Evolutionary conservation across 2,329 filamentous ascomycete genomes (phyloP).

Genomic region (Samsoniella hepiali): DNA sequence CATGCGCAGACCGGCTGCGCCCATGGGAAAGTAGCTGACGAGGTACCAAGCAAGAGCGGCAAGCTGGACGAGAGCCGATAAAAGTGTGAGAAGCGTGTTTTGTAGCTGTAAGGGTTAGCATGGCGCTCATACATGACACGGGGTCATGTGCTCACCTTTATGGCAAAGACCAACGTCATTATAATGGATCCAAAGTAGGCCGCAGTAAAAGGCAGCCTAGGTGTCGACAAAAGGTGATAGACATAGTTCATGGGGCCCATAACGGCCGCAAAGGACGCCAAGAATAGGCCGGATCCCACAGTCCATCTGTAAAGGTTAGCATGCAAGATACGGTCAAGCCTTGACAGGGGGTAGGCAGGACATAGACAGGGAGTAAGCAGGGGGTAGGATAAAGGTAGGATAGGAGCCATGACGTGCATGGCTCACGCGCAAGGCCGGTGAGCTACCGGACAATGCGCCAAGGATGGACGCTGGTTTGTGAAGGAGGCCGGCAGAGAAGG

Average conservation of each 20-base stretch:
- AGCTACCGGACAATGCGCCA: not conserved
- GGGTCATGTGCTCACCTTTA: constrained; percentile 69
- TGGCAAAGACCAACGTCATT: constrained; percentile 85
- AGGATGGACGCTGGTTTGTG: not conserved
- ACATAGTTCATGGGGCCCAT: constrained; percentile 86
- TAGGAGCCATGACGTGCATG: constrained; percentile 27
- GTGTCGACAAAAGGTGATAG: constrained; percentile 77
- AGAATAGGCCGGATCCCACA: constrained; percentile 84
- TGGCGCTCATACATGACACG: constrained; percentile 12
- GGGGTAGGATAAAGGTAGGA: not conserved
- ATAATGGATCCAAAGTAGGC: constrained; percentile 93
- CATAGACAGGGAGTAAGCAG: too few species aligned
- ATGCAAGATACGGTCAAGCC: constrained; percentile 4
- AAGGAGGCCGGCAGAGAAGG: constrained; percentile 5
- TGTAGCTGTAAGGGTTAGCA: constrained; percentile 58
- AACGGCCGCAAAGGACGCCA: constrained; percentile 87
- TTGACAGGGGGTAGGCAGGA: not conserved
- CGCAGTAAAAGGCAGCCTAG: constrained; percentile 86
- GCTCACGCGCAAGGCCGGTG: constrained; percentile 1
- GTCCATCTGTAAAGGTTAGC: constrained; percentile 70
- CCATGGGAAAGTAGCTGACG: constrained; percentile 98
- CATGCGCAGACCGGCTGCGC: constrained; percentile 79
- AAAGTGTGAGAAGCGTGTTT: constrained; percentile 77
- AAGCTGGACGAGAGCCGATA: constrained; percentile 81
- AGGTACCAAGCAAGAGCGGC: constrained; percentile 87